These are phyloP conservation scores for Russula sp. DNA, from an alignment of 768 basidiomycete genomes.

Conservation along the genomic window DNA sequence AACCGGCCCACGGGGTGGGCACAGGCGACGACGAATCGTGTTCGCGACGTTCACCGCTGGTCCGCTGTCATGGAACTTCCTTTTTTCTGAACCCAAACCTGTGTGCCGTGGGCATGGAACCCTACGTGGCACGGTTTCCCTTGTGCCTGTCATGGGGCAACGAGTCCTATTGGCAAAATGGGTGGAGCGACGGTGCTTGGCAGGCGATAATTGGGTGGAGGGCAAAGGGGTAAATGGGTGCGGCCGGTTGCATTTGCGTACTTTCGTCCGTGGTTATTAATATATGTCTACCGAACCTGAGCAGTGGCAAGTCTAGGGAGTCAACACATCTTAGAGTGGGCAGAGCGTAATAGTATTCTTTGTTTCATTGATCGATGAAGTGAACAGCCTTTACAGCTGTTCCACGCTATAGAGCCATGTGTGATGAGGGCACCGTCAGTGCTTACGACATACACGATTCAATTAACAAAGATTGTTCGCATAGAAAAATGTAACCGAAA, in stretches of 20 bases:
- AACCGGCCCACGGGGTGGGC: neutral
- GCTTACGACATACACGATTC: neutral
- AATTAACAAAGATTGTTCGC: neutral
- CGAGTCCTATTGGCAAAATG: neutral
- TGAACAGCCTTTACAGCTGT: neutral
- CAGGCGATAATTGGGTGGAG: slow-evolving; percentile 6
- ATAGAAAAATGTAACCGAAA: neutral
- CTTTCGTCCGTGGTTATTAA: neutral
- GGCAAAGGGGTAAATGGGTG: slow-evolving; percentile 25
- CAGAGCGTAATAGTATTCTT: neutral
- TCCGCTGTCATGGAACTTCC: neutral
- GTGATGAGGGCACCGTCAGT: neutral
- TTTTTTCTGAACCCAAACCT: neutral
- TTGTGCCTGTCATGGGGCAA: neutral
- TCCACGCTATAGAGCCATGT: neutral
- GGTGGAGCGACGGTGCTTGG: slow-evolving; percentile 2
- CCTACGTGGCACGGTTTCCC: neutral
- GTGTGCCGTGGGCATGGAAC: neutral
- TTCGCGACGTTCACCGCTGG: neutral
- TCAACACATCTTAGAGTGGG: neutral
- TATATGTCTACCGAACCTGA: neutral
- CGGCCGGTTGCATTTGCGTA: neutral
- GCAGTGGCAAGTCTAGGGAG: neutral
- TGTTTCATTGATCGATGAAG: neutral
- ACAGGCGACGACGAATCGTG: neutral